Conservation (phyloP, 1,139 yeast genomes). For the Magnusiomyces suaveolens region DNA sequence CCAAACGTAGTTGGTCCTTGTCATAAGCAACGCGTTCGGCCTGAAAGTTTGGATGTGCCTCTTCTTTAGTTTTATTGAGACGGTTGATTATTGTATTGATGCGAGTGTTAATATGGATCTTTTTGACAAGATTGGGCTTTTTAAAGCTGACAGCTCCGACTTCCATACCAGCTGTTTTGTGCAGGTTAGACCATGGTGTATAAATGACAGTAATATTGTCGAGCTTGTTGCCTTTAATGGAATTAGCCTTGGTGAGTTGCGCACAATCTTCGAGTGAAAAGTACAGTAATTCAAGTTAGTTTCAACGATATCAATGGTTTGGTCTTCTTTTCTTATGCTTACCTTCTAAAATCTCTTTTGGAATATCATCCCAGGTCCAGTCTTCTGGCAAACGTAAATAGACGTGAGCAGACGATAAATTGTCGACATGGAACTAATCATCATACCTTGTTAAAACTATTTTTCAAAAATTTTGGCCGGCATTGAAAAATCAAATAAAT, state of each 20-base stretch:
- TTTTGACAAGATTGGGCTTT: slow-evolving; percentile 45
- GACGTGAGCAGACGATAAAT: slow-evolving; percentile 73
- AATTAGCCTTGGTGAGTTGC: slow-evolving; percentile 71
- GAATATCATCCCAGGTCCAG: slow-evolving; percentile 40
- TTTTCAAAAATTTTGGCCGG: too few species aligned
- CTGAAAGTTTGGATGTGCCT: slow-evolving; percentile 43
- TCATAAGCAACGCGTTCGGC: slow-evolving; percentile 35
- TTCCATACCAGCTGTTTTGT: slow-evolving; percentile 66
- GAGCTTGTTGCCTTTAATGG: slow-evolving; percentile 68
- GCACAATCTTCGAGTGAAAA: slow-evolving; percentile 42
- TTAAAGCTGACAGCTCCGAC: slow-evolving; percentile 75
- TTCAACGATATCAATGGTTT: not conserved
- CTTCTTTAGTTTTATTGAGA: slow-evolving; percentile 57
- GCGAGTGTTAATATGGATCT: slow-evolving; percentile 47
- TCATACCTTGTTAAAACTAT: too few species aligned
- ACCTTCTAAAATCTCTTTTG: slow-evolving; percentile 39
- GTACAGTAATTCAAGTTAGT: not conserved
- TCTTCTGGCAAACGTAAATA: slow-evolving; percentile 49
- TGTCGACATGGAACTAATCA: slow-evolving; percentile 72
- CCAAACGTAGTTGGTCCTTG: slow-evolving; percentile 28
- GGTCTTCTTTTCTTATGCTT: too few species aligned
- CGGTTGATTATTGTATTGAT: slow-evolving; percentile 58
- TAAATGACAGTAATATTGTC: slow-evolving; percentile 61
- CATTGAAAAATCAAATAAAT: not conserved
- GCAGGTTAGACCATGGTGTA: slow-evolving; percentile 68